These are phyloP conservation scores for Sarcocystis neurona DNA, from an alignment of 169 alveolate species.

Conservation along the genomic window DNA sequence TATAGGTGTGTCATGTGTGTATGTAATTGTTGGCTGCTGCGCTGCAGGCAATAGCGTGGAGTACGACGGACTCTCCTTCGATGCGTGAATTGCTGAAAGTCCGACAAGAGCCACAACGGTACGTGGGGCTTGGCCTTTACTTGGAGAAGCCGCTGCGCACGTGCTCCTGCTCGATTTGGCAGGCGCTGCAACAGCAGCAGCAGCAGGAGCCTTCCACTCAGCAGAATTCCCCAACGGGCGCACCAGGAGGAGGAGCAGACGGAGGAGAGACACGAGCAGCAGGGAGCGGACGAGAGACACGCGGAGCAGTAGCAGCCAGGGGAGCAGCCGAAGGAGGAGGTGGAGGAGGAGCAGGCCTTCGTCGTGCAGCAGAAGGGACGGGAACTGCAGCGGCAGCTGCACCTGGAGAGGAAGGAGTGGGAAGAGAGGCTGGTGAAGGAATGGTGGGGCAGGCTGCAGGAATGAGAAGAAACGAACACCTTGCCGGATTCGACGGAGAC, in stretches of 20 bases:
- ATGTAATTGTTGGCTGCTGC: too few species aligned
- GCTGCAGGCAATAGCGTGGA: slow-evolving; percentile 21
- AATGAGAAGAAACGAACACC: too few species aligned
- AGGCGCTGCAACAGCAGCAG: not conserved
- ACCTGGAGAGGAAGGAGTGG: not conserved
- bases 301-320: not conserved
- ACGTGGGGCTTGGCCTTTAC: slow-evolving; percentile 28
- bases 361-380: not conserved
- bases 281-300: not conserved
- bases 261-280: not conserved
- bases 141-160: not conserved
- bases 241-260: not conserved
- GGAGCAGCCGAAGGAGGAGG: not conserved
- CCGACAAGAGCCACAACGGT: not conserved
- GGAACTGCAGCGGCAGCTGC: not conserved
- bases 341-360: not conserved
- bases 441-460: not conserved
- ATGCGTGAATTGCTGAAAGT: slow-evolving; percentile 8
- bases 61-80: not conserved
- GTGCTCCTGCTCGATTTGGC: slow-evolving; percentile 37
- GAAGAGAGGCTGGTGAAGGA: not conserved
- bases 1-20: too few species aligned
- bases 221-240: not conserved
- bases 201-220: not conserved
- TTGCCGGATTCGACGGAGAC: not conserved